A percentile compares a stretch with the other conserved stretches of the same genome.
Conservation (phyloP, 192 early-diverging fungal species). For the Entomortierella parvispora region DNA sequence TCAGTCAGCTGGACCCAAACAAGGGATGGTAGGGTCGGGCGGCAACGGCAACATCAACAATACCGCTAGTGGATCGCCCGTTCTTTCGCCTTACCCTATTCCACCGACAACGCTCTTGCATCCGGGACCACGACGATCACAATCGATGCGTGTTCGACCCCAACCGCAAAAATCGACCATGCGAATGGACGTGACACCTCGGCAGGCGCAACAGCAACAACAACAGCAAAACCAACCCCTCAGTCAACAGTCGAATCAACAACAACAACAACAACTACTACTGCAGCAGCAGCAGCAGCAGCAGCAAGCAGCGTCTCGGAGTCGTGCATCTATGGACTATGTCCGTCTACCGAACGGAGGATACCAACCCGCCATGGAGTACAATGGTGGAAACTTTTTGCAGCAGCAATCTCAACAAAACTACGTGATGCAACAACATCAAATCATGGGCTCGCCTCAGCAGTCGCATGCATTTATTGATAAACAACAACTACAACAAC, state of each 20-base stretch:
- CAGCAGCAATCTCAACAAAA: slow-evolving; percentile 1
- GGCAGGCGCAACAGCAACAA: neutral
- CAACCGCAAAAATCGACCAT: neutral
- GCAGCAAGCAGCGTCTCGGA: neutral
- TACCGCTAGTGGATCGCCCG: neutral
- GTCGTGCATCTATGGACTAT: slow-evolving; percentile 13
- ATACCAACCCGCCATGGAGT: slow-evolving; percentile 23
- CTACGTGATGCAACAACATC: neutral
- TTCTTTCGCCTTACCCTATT: slow-evolving; percentile 27
- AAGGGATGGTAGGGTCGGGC: neutral
- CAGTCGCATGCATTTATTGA: neutral
- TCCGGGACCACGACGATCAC: slow-evolving; percentile 25
- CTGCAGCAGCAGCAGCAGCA: slow-evolving; percentile 6
- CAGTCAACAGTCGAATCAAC: neutral
- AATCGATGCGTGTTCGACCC: slow-evolving; percentile 13
- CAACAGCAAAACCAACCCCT: neutral
- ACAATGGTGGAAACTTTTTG: neutral
- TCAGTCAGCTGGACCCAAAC: no score
- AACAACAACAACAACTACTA: neutral
- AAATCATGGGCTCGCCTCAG: neutral
- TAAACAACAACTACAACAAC: slow-evolving; percentile 2
- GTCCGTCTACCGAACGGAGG: slow-evolving; percentile 10
- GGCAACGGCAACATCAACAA: neutral
- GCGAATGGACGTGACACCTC: slow-evolving; percentile 3
- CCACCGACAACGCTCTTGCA: slow-evolving; percentile 31